A percentile compares a stretch with the other conserved stretches of the same genome.
Conservation (phyloP, 2,329 filamentous ascomycete species). For the Microcera coccophila region DNA sequence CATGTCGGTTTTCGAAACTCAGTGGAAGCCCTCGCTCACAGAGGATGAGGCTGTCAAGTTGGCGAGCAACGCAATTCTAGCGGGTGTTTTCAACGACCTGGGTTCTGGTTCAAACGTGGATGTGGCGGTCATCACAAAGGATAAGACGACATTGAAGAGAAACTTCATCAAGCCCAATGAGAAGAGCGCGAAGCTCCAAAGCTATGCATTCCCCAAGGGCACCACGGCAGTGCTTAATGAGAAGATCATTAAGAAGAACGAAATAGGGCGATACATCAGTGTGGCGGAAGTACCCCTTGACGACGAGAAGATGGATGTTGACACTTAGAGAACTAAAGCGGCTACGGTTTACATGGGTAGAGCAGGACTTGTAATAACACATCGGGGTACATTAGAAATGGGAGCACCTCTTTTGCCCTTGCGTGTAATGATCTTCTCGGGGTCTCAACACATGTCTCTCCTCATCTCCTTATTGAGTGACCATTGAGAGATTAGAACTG, state of each 20-base stretch:
- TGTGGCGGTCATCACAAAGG: constrained; percentile 88
- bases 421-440: too few relatives aligned
- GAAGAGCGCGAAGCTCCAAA: constrained; percentile 84
- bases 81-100: constrained; percentile 98
- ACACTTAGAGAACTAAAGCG: constrained; percentile 42
- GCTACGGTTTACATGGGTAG: constrained; percentile 10
- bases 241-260: constrained; percentile 90
- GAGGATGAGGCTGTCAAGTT: constrained; percentile 79
- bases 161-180: constrained; percentile 94
- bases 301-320: constrained; percentile 66
- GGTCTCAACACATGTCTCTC: too few relatives aligned
- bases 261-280: constrained; percentile 90
- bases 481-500: too few relatives aligned
- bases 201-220: constrained; percentile 84
- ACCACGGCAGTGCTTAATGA: constrained; percentile 96
- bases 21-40: constrained; percentile 78
- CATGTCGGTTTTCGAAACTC: constrained; percentile 97
- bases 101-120: constrained; percentile 97
- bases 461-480: too few relatives aligned
- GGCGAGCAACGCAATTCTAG: constrained; percentile 81
- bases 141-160: constrained; percentile 89
- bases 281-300: constrained; percentile 78
- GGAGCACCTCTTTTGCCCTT: constrained; percentile 14
- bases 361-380: constrained; percentile 25
- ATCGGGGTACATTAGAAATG: constrained; percentile 17